Base-by-base conservation (phyloP, 768 basidiomycete species). In the Trametes coccinea region DNA sequence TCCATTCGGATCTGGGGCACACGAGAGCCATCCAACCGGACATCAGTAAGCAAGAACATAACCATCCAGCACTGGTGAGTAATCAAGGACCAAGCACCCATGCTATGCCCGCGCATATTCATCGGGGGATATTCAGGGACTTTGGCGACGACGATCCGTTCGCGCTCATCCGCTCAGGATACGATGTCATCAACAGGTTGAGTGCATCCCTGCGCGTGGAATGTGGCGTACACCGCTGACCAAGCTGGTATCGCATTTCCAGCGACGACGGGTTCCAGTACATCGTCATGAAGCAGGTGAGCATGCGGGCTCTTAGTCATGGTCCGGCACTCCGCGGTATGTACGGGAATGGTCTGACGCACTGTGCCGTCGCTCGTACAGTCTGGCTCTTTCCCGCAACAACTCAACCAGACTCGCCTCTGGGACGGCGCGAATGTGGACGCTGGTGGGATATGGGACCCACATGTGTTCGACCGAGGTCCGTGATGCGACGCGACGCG, bases 1-100 rank as follows among this genome's bases (percentile, higher is more conserved):
- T 67, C 67, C 1, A 78, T 80, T 30, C 77, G 80, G 16, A 67
- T 72, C 0, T 81, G 80, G 80, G 76, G 78, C 3, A 77, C 79
- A 4, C 70, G 75, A 61, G 77, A 79, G 64, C 74, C 78, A 5
- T 76, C 75, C 37, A 71, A 69, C 17, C 70, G 62, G 0, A 67
- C 74, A 3, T 72, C 74, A 39, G 73, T 81, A 47, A 74, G 73
- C 44, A 76, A 71, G 56, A 73, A 73, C 53, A 72, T 80, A 22
- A 80, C 78, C 10, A 76, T 80, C 59, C 79, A 80, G 49, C 80
- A 81, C 56, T 80, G 80, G 79, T 70, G 46, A 29, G 55, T 30
- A 37, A 37, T 37, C 22, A 22, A 22, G 22, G 11, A 6, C 34
- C 34, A 37, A 5, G 34, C 11, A 37, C 11, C 11, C 34, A 37